Evolutionary conservation across 2,329 filamentous ascomycete genomes (phyloP).

Genomic region (Lachnellula willkommii): DNA sequence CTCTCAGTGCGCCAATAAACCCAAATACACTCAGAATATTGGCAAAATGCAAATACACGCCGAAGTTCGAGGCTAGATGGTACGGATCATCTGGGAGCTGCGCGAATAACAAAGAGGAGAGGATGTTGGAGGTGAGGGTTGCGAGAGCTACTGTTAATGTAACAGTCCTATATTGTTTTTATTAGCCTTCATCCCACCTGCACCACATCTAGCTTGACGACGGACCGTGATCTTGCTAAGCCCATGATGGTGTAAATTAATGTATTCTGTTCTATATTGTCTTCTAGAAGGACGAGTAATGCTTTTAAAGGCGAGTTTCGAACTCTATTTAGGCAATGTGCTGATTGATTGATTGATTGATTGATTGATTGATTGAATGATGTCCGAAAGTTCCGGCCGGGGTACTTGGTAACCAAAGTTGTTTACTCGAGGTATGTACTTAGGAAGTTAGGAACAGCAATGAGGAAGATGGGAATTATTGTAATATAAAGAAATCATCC

Average conservation of each 20-base stretch:
- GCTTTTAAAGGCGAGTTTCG: background rate
- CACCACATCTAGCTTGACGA: background rate
- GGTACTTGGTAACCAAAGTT: background rate
- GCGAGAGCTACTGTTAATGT: slow-evolving; percentile 26
- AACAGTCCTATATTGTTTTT: slow-evolving; percentile 17
- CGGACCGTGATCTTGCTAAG: slow-evolving; percentile 12
- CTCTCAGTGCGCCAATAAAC: slow-evolving; percentile 39
- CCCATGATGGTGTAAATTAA: slow-evolving; percentile 2
- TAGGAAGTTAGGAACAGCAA: background rate
- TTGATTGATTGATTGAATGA: background rate
- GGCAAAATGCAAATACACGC: slow-evolving; percentile 37
- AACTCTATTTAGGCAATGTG: background rate
- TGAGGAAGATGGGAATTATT: background rate
- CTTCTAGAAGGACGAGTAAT: background rate
- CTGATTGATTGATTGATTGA: background rate
- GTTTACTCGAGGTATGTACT: background rate
- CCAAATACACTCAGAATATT: slow-evolving; percentile 37
- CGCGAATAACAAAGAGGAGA: slow-evolving; percentile 28
- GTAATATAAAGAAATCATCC: no score
- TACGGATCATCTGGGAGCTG: slow-evolving; percentile 32
- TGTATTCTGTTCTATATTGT: background rate
- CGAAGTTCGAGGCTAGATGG: slow-evolving; percentile 30
- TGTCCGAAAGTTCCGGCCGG: background rate
- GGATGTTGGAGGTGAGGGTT: slow-evolving; percentile 27
- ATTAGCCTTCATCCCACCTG: no score